A percentile compares a stretch with the other conserved stretches of the same genome.
These are phyloP conservation scores for Vanilla planifolia DNA, from an alignment of 106 monocot species.

Conservation along the genomic window DNA sequence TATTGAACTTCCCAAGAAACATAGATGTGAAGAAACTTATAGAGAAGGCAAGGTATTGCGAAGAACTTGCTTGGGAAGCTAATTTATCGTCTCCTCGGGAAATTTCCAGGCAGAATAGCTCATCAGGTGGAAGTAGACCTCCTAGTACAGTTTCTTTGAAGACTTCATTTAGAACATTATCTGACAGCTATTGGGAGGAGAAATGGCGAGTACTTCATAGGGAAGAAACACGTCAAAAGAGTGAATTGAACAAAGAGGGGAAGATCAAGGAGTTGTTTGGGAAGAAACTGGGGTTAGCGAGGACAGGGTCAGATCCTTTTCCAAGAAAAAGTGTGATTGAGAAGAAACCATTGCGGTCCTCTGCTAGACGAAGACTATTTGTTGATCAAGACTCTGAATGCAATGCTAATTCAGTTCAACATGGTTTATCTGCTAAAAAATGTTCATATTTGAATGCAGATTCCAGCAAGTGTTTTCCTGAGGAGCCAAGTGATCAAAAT, in stretches of 20 bases:
- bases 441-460: slow-evolving; percentile 10
- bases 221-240: slow-evolving; percentile 25
- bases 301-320: slow-evolving; percentile 36
- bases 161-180: slow-evolving; percentile 22
- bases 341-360: slow-evolving; percentile 10
- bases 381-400: slow-evolving; percentile 21
- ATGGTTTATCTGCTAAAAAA: slow-evolving; percentile 1
- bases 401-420: background rate
- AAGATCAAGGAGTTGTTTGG: slow-evolving; percentile 9
- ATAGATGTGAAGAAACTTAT: slow-evolving; percentile 52
- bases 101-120: slow-evolving; percentile 11
- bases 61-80: slow-evolving; percentile 43
- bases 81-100: slow-evolving; percentile 11
- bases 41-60: slow-evolving; percentile 58
- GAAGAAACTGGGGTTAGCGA: slow-evolving; percentile 19
- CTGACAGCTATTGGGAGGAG: slow-evolving; percentile 75
- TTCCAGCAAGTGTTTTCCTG: slow-evolving; percentile 9
- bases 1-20: slow-evolving; percentile 70
- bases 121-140: background rate
- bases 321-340: slow-evolving; percentile 9
- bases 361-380: slow-evolving; percentile 43
- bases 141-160: slow-evolving; percentile 19
- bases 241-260: slow-evolving; percentile 13
- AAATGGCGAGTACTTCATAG: slow-evolving; percentile 64
- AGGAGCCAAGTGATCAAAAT: slow-evolving; percentile 12